phyloP scores from a whole-genome alignment of 371 early-diverging fungal species.

The Batkoa obscura region DNA sequence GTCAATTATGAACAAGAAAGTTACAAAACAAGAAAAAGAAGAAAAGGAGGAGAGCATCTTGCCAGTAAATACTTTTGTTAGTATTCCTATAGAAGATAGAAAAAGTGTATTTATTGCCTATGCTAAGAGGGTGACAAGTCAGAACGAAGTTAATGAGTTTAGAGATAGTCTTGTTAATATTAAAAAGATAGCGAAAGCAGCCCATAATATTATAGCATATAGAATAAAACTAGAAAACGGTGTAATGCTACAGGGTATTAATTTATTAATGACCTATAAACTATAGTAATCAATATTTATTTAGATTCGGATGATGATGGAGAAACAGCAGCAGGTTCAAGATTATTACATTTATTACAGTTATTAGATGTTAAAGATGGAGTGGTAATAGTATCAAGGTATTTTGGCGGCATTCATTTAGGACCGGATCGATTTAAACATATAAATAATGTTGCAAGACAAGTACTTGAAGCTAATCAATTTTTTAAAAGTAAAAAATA shows the following conservation, averaged over 20 bases:
- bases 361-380: slow-evolving; percentile 49
- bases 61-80: background rate
- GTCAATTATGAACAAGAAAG: no score
- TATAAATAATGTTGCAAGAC: slow-evolving; percentile 69
- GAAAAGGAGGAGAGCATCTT: no score
- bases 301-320: slow-evolving; percentile 66
- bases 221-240: slow-evolving; percentile 40
- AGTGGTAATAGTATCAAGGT: slow-evolving; percentile 68
- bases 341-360: slow-evolving; percentile 55
- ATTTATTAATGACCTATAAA: background rate
- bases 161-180: slow-evolving; percentile 35
- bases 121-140: slow-evolving; percentile 35
- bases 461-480: slow-evolving; percentile 25
- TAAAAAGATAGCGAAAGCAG: slow-evolving; percentile 60
- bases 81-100: slow-evolving; percentile 43
- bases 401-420: slow-evolving; percentile 74
- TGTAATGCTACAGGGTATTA: slow-evolving; percentile 22
- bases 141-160: slow-evolving; percentile 37
- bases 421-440: slow-evolving; percentile 81
- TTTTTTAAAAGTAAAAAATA: no score
- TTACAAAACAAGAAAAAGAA: no score
- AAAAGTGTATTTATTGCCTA: slow-evolving; percentile 76
- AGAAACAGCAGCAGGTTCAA: slow-evolving; percentile 58
- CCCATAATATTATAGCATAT: slow-evolving; percentile 81
- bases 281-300: background rate